Percentiles rank a stretch among this genome's conserved stretches.
These are phyloP conservation scores for Suillus cothurnatus DNA, from an alignment of 768 basidiomycete genomes.

Conservation along the genomic window DNA sequence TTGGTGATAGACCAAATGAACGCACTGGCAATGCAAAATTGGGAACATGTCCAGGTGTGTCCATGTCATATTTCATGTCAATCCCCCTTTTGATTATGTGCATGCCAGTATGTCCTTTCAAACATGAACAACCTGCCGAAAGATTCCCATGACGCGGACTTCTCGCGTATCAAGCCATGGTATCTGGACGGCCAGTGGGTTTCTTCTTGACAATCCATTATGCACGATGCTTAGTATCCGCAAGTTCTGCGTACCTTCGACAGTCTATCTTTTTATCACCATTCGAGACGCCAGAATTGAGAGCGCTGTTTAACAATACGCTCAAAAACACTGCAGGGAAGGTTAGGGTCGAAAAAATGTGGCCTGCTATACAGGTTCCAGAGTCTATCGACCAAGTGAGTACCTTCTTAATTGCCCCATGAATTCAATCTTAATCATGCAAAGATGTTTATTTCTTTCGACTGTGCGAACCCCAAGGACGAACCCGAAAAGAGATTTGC, in stretches of 20 bases:
- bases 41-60: slow-evolving; percentile 93
- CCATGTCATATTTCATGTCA: neutral
- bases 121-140: slow-evolving; percentile 89
- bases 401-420: slow-evolving; percentile 8
- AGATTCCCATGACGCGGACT: slow-evolving; percentile 92
- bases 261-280: slow-evolving; percentile 88
- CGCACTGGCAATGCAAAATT: slow-evolving; percentile 96
- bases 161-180: slow-evolving; percentile 98
- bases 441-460: slow-evolving; percentile 76
- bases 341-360: slow-evolving; percentile 66
- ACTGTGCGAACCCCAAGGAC: slow-evolving; percentile 66
- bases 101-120: slow-evolving; percentile 74
- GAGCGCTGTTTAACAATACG: slow-evolving; percentile 71
- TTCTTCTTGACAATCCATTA: slow-evolving; percentile 7
- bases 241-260: slow-evolving; percentile 80
- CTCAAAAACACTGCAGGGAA: slow-evolving; percentile 89
- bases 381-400: slow-evolving; percentile 81
- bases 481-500: slow-evolving; percentile 88
- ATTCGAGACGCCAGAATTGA: slow-evolving; percentile 88
- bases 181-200: slow-evolving; percentile 92
- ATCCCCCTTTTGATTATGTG: neutral
- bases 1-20: slow-evolving; percentile 92
- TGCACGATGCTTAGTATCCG: neutral
- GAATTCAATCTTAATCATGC: neutral
- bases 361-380: slow-evolving; percentile 76